Percentiles rank a stretch among this genome's conserved stretches.
These are phyloP conservation scores for Lanmaoa rubissima DNA, from an alignment of 768 basidiomycete genomes.

Conservation along the genomic window DNA sequence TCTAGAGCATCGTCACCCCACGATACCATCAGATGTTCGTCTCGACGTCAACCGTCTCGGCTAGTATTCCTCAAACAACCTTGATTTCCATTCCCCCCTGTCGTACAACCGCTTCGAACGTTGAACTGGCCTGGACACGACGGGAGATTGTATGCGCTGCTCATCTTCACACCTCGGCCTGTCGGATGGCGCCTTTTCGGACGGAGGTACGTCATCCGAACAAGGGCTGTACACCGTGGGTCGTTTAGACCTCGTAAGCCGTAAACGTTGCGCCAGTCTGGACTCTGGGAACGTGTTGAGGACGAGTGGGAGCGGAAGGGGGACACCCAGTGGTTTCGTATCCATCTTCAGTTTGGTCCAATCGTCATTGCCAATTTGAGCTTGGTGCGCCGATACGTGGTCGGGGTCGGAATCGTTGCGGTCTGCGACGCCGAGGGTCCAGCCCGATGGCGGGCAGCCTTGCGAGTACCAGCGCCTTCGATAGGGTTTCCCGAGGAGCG, in stretches of 20 bases:
- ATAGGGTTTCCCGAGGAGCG: constrained; percentile 15
- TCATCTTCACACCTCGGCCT: not conserved
- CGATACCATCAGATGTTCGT: not conserved
- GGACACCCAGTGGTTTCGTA: not conserved
- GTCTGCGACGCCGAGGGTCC: not conserved
- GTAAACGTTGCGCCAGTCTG: not conserved
- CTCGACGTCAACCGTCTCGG: not conserved
- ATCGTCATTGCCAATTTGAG: not conserved
- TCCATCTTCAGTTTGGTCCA: not conserved
- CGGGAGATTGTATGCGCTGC: not conserved
- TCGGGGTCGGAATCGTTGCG: not conserved
- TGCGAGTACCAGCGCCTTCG: not conserved
- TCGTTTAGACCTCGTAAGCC: not conserved
- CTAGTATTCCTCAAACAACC: constrained; percentile 8
- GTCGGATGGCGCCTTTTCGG: not conserved
- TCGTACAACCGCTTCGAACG: constrained; percentile 5
- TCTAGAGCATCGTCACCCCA: not conserved
- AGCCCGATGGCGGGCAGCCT: not conserved
- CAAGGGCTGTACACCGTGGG: not conserved
- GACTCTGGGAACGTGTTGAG: not conserved
- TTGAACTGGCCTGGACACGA: no score
- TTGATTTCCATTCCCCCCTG: constrained; percentile 9
- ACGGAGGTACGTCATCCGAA: not conserved
- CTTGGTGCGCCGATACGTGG: not conserved
- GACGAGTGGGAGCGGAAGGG: constrained; percentile 3